A percentile compares a stretch with the other conserved stretches of the same genome.
These are phyloP conservation scores for Eimeria acervulina DNA, from an alignment of 169 alveolate species.

Conservation along the genomic window DNA sequence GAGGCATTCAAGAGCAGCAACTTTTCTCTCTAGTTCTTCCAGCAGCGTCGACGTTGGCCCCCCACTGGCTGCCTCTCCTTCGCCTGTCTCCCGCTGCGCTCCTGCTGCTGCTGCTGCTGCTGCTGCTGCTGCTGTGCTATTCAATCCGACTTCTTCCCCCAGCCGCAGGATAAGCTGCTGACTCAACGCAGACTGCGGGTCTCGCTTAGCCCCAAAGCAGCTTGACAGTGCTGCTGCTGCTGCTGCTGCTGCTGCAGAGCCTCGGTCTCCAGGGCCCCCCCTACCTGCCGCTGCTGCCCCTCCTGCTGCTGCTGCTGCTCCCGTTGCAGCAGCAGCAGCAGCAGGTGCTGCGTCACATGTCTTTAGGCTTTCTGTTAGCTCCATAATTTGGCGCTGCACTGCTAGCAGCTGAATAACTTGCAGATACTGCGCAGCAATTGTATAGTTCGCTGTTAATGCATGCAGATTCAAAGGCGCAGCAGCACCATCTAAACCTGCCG, in stretches of 20 bases:
- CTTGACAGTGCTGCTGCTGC: not conserved
- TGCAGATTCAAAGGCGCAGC: slow-evolving; percentile 3
- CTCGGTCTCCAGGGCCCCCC: not conserved
- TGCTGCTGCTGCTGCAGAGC: slow-evolving; percentile 31
- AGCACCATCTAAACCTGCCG: not conserved
- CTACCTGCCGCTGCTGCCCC: not conserved
- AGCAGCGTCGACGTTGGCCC: not conserved
- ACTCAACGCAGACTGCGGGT: slow-evolving; percentile 2
- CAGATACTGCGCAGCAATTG: slow-evolving; percentile 77
- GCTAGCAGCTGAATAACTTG: slow-evolving; percentile 76
- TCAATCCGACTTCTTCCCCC: not conserved
- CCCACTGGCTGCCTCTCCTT: not conserved
- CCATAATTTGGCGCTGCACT: slow-evolving; percentile 68
- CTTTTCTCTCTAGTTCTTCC: slow-evolving; percentile 1
- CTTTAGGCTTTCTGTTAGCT: slow-evolving; percentile 13
- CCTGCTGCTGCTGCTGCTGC: not conserved
- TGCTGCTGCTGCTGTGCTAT: not conserved
- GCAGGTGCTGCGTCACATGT: not conserved
- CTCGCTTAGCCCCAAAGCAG: not conserved
- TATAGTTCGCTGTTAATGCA: slow-evolving; percentile 60
- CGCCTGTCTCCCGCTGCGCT: not conserved
- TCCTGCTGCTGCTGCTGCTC: slow-evolving; percentile 17
- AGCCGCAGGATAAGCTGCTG: slow-evolving; percentile 46
- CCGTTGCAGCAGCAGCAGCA: slow-evolving; percentile 43
- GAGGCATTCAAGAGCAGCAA: slow-evolving; percentile 18